Conservation (phyloP, 805 yeast genomes). For the Brettanomyces nanus region DNA sequence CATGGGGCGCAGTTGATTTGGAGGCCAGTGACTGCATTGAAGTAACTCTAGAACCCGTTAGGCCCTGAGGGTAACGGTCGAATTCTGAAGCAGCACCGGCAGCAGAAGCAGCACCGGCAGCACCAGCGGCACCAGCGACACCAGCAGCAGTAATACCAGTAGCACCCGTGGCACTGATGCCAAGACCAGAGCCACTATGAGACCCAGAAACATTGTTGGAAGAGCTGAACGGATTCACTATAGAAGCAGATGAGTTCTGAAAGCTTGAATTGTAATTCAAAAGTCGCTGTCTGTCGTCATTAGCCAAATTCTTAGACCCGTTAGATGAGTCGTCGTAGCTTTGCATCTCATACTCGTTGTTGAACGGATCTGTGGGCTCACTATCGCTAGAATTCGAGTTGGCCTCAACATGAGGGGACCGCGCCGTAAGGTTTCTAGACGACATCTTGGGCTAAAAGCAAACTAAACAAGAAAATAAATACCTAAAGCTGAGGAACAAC, state of each 20-base stretch:
- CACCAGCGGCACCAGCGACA: no score
- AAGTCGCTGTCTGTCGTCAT: slow-evolving; percentile 15
- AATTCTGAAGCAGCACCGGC: slow-evolving; percentile 32
- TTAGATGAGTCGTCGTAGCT: slow-evolving; percentile 19
- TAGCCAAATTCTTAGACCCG: slow-evolving; percentile 7
- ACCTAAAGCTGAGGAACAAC: neutral
- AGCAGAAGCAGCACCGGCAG: no score
- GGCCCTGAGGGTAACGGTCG: slow-evolving; percentile 60
- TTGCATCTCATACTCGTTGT: slow-evolving; percentile 24
- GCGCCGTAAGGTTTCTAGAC: slow-evolving; percentile 26
- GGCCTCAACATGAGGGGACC: slow-evolving; percentile 25
- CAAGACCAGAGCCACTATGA: neutral
- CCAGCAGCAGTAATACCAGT: no score
- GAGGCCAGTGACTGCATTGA: slow-evolving; percentile 38
- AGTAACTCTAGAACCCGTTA: slow-evolving; percentile 47
- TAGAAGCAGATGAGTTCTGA: slow-evolving; percentile 20
- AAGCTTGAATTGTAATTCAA: slow-evolving; percentile 17
- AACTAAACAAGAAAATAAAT: no score
- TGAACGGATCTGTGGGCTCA: slow-evolving; percentile 21
- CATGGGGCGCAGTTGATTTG: neutral
- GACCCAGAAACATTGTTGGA: slow-evolving; percentile 13
- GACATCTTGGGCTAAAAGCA: no score
- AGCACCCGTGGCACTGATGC: no score
- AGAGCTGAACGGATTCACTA: slow-evolving; percentile 25
- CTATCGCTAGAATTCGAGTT: slow-evolving; percentile 16